A percentile compares a stretch with the other conserved stretches of the same genome.
Conservation (phyloP, 257 asterid genomes). For the Gentiana dahurica region DNA sequence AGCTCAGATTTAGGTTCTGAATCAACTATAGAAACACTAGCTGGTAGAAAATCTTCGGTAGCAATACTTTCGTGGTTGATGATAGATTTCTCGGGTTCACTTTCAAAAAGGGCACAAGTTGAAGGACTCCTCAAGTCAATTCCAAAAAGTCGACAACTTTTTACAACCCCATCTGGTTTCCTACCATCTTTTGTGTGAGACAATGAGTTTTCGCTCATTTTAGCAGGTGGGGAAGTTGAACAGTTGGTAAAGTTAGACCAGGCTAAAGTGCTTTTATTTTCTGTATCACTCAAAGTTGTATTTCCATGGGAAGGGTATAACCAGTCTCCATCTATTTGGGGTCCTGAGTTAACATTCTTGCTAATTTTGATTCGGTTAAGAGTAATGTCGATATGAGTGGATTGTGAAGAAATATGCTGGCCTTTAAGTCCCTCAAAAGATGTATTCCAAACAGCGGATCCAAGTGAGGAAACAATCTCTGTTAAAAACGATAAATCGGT, state of each 20-base stretch:
- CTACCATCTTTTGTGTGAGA: conserved; percentile 28
- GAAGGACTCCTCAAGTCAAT: conserved; percentile 62
- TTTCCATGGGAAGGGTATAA: conserved; percentile 15
- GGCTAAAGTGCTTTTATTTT: conserved; percentile 37
- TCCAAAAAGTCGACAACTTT: conserved; percentile 71
- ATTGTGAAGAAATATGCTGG: conserved; percentile 17
- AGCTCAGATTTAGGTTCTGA: conserved; percentile 60
- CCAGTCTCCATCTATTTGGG: conserved; percentile 17
- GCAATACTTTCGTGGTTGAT: conserved; percentile 12
- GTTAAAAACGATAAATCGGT: conserved; percentile 3
- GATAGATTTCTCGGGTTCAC: conserved; percentile 21
- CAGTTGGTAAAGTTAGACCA: conserved; percentile 46
- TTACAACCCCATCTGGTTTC: conserved; percentile 30
- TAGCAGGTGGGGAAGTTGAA: conserved; percentile 22
- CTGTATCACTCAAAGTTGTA: conserved; percentile 33
- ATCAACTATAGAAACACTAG: conserved; percentile 34
- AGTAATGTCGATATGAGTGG: conserved; percentile 1
- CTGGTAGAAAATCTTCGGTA: conserved; percentile 24
- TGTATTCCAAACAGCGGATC: conserved; percentile 52
- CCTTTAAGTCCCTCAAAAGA: conserved; percentile 25
- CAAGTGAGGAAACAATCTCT: conserved; percentile 36
- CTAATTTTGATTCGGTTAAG: conserved; percentile 12
- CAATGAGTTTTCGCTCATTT: conserved; percentile 18
- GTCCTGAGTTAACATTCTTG: conserved; percentile 9
- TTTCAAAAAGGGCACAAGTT: conserved; percentile 14